These are phyloP conservation scores for Cucurbita maxima DNA, from an alignment of 306 rosid species.

Conservation along the genomic window DNA sequence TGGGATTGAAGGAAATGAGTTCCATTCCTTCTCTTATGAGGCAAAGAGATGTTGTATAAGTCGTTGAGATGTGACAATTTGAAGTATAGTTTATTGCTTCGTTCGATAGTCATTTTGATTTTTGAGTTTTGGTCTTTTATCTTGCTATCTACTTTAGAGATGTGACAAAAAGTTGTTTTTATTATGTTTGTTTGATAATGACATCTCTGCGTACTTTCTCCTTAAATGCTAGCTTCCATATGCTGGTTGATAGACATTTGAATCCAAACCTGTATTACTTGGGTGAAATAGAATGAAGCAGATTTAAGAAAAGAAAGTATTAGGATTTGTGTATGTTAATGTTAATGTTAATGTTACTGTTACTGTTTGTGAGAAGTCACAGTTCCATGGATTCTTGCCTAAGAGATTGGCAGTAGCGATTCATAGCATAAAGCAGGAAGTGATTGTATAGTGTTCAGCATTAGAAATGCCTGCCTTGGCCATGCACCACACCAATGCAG, in stretches of 20 bases:
- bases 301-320: constrained; percentile 20
- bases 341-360: constrained; percentile 28
- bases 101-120: too few species aligned
- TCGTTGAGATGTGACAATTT: too few species aligned
- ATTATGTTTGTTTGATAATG: too few species aligned
- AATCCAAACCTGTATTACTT: neutral
- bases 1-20: neutral
- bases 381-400: constrained; percentile 50
- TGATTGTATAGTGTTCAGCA: constrained; percentile 42
- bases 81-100: too few species aligned
- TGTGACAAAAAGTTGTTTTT: too few species aligned
- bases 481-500: constrained; percentile 49
- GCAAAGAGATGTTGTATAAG: too few species aligned
- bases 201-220: too few species aligned
- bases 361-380: constrained; percentile 88
- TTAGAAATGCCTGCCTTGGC: constrained; percentile 49
- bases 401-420: constrained; percentile 55
- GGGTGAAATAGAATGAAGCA: neutral
- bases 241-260: neutral
- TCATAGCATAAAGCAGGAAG: constrained; percentile 90
- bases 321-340: constrained; percentile 68
- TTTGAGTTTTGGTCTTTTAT: too few species aligned
- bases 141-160: too few species aligned
- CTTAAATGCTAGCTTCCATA: neutral
- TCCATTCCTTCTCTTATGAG: neutral